Evolutionary conservation across 331 rosid genomes (phyloP).

Genomic region (Spiraea crenata): DNA sequence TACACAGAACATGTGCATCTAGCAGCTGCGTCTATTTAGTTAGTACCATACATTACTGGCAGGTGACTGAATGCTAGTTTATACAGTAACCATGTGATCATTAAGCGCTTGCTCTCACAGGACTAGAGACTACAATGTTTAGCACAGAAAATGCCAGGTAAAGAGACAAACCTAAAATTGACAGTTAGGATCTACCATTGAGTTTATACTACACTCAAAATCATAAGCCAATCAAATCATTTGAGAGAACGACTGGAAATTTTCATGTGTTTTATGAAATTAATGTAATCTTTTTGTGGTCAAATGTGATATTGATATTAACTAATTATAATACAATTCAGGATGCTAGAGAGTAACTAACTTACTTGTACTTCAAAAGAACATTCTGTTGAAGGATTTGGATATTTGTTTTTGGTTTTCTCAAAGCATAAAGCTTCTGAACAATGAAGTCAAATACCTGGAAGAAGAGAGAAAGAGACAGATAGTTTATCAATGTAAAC

Average conservation of each 20-base stretch:
- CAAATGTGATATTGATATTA: neutral
- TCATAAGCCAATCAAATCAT: neutral
- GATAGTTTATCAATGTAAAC: neutral
- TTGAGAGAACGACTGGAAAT: neutral
- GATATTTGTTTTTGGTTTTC: conserved; percentile 97
- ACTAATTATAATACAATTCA: neutral
- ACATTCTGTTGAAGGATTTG: conserved; percentile 97
- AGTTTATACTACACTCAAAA: neutral
- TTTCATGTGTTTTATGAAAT: neutral
- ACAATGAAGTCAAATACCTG: conserved; percentile 95
- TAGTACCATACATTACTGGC: neutral
- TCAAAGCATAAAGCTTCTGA: conserved; percentile 89
- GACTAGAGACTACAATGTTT: conserved; percentile 1
- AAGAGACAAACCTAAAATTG: neutral
- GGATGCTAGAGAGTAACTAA: conserved; percentile 13
- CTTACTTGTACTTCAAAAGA: conserved; percentile 95
- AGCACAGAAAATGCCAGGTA: neutral
- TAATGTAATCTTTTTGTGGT: no score
- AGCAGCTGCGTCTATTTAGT: neutral
- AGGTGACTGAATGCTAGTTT: neutral
- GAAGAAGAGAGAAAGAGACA: conserved; percentile 28
- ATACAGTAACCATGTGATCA: conserved; percentile 2
- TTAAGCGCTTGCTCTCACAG: neutral
- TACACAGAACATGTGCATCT: neutral
- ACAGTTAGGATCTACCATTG: neutral